Evolutionary conservation across 345 rosid genomes (phyloP).

Genomic region (Populus euphratica): DNA sequence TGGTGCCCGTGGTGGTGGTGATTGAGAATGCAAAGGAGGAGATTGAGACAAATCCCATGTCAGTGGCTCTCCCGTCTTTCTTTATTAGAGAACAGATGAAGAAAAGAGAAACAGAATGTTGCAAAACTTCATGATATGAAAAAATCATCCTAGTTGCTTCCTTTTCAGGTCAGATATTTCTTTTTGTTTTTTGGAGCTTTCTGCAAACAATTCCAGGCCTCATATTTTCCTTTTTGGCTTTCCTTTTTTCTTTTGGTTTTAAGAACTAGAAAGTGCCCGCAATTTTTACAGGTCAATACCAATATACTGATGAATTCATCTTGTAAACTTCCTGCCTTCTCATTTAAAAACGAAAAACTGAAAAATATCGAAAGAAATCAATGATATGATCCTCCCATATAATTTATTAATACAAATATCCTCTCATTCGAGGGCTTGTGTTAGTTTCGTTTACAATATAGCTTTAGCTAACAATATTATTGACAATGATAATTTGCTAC

Average conservation of each 20-base stretch:
- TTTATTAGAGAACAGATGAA: too few species aligned
- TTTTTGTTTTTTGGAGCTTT: background rate
- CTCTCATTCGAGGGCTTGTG: background rate
- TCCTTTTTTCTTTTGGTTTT: background rate
- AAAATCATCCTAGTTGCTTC: background rate
- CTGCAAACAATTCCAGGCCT: background rate
- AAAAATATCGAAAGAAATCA: background rate
- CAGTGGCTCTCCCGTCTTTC: background rate
- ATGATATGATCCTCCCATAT: background rate
- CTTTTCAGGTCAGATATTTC: background rate
- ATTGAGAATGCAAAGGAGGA: background rate
- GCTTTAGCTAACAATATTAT: background rate
- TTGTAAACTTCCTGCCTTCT: background rate
- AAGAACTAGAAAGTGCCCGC: background rate
- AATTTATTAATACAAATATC: too few species aligned
- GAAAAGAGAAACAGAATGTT: background rate
- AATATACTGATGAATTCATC: background rate
- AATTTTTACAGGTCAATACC: background rate
- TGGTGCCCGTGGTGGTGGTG: background rate
- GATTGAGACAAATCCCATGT: constrained; percentile 14
- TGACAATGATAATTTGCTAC: background rate
- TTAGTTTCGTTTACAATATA: too few species aligned
- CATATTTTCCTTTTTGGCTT: background rate
- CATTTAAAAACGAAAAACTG: background rate
- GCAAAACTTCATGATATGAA: background rate